These are phyloP conservation scores for Pleomassaria siparia DNA, from an alignment of 2,329 filamentous ascomycete species.

Conservation along the genomic window DNA sequence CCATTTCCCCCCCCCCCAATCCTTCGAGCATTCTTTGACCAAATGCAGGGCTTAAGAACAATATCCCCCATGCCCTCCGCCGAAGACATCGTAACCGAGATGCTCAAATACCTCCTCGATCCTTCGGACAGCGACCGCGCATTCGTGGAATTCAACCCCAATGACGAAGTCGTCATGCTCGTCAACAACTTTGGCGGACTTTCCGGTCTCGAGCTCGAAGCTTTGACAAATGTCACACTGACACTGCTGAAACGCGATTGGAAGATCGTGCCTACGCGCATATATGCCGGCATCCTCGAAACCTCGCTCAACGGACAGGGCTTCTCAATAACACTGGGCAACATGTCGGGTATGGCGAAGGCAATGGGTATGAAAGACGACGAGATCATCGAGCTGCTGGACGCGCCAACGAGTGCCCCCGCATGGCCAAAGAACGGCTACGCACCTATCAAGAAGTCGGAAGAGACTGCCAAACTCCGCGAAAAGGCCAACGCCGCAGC, in stretches of 20 bases:
- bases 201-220: conserved; percentile 51
- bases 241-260: conserved; percentile 49
- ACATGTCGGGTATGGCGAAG: conserved; percentile 50
- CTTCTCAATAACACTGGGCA: conserved; percentile 58
- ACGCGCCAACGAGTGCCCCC: conserved; percentile 54
- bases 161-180: conserved; percentile 50
- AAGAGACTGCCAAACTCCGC: conserved; percentile 29
- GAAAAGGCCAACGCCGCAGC: conserved; percentile 34
- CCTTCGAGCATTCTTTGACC: not conserved
- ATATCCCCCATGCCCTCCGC: conserved; percentile 52
- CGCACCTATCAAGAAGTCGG: conserved; percentile 24
- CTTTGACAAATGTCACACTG: conserved; percentile 47
- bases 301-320: conserved; percentile 59
- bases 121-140: conserved; percentile 51
- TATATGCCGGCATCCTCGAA: conserved; percentile 54
- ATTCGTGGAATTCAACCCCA: conserved; percentile 51
- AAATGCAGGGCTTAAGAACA: conserved; percentile 45
- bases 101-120: conserved; percentile 53
- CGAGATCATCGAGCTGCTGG: conserved; percentile 52
- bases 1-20: not conserved
- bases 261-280: conserved; percentile 51
- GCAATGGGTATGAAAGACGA: conserved; percentile 41
- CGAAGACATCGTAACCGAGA: conserved; percentile 51
- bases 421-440: conserved; percentile 55
- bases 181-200: conserved; percentile 55